Evolutionary conservation across 495 filamentous ascomycete genomes (phyloP), one percentile per base, ranked within the genome.

Genomic region (Podospora comata): DNA sequence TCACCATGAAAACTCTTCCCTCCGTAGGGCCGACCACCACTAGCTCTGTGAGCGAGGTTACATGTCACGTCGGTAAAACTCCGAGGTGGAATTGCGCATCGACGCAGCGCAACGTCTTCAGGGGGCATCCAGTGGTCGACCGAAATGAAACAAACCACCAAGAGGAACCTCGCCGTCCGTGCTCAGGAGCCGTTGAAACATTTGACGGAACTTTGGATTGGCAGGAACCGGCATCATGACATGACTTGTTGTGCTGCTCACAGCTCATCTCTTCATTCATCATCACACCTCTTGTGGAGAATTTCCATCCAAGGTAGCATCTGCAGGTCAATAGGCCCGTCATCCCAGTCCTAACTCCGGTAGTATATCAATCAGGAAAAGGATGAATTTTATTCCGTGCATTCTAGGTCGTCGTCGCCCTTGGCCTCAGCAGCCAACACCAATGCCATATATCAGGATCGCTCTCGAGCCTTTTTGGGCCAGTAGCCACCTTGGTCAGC

Each of bases 391-490:
- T 30, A 28, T 55, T 55, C 28, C 2, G 13, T 20, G 7, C 60
- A 32, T 0, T 62, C 55, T 48, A 48, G 9, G 39, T 13, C 39
- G 65, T 7, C 28, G 15, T 28, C 34, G 26, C 15, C 60, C 67
- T 74, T 16, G 79, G 76, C 11, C 75, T 73, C 15, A 81, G 72
- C 28, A 79, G 68, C 69, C 81, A 80, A 59, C 74, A 78, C 59
- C 74, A 76, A 62, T 77, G 62, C 18, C 67, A 82, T 19, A 83
- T 66, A 23, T 79, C 78, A 9, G 80, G 80, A 65, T 83, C 80
- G 27, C 44, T 74, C 34, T 60, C 65, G 23, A 59, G 77, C 0
- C 56, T 26, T 58, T 82, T 83, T 48, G 39, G 39, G 1, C 72
- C 69, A 15, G 74, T 78, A 0, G 75, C 73, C 13, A 82, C 68